These are phyloP conservation scores for Hirschioporus abietinus DNA, from an alignment of 768 basidiomycete species.

Conservation along the genomic window DNA sequence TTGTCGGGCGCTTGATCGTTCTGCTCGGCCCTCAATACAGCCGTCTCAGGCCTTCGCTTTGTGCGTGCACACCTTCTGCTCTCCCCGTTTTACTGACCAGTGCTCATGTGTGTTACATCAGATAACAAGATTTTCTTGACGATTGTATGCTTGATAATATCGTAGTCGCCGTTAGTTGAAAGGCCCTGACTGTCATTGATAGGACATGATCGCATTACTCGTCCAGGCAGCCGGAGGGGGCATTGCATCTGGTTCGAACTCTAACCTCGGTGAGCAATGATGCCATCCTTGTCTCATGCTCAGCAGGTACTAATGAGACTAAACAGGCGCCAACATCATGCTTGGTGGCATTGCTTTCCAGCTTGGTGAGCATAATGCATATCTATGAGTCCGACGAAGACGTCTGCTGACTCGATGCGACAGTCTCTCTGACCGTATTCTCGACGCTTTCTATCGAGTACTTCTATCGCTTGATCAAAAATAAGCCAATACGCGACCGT, in stretches of 20 bases:
- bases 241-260: constrained; percentile 18
- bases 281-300: background rate
- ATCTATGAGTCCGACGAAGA: background rate
- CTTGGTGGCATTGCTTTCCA: constrained; percentile 25
- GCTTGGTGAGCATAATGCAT: constrained; percentile 15
- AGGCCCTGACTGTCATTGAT: constrained; percentile 5
- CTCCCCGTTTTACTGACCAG: background rate
- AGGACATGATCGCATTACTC: constrained; percentile 33
- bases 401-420: background rate
- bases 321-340: constrained; percentile 24
- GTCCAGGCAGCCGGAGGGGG: constrained; percentile 37
- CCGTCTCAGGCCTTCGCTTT: constrained; percentile 9
- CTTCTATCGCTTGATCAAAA: constrained; percentile 33
- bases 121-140: constrained; percentile 24
- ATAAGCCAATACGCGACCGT: constrained; percentile 27
- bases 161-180: background rate
- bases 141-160: constrained; percentile 19
- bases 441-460: constrained; percentile 39
- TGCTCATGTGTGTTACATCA: constrained; percentile 5
- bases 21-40: constrained; percentile 13
- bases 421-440: constrained; percentile 41
- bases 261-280: background rate
- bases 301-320: background rate
- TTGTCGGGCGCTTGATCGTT: constrained; percentile 13
- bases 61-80: background rate